Evolutionary conservation across 495 filamentous ascomycete species (phyloP).

Genomic region (Polyplosphaeria fusca): DNA sequence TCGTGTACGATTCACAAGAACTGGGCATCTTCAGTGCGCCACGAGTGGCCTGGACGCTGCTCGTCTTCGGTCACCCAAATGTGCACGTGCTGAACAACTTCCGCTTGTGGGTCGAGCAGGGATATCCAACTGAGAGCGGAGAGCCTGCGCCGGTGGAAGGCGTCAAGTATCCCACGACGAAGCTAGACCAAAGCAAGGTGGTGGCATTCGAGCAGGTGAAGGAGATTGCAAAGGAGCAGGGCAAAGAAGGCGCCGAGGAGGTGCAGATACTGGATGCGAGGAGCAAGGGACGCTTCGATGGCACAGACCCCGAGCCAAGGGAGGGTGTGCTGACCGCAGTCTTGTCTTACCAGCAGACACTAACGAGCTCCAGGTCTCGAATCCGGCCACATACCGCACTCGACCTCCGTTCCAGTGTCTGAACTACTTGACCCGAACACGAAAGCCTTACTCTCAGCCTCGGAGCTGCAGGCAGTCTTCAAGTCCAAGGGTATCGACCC

Average conservation of each 20-base stretch:
- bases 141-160: conserved; percentile 50
- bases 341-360: not conserved
- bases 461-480: conserved; percentile 73
- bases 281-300: conserved; percentile 72
- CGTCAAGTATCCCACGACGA: conserved; percentile 56
- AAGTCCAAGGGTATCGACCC: conserved; percentile 72
- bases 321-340: conserved; percentile 43
- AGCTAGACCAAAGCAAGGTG: conserved; percentile 54
- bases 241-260: conserved; percentile 73
- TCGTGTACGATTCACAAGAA: conserved; percentile 88
- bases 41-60: conserved; percentile 87
- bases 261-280: conserved; percentile 91
- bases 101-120: conserved; percentile 79
- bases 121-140: conserved; percentile 74
- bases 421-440: conserved; percentile 77
- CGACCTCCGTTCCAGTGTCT: conserved; percentile 76
- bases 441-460: conserved; percentile 70
- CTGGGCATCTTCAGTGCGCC: conserved; percentile 92
- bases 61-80: conserved; percentile 82
- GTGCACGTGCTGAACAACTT: conserved; percentile 96
- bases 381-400: conserved; percentile 88
- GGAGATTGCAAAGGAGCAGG: conserved; percentile 67
- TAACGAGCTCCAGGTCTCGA: conserved; percentile 52
- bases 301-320: conserved; percentile 81
- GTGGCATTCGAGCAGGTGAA: conserved; percentile 77